A percentile compares a stretch with the other conserved stretches of the same genome.
phyloP scores from a whole-genome alignment of 208 protist species.

The Porcisia hertigi region DNA sequence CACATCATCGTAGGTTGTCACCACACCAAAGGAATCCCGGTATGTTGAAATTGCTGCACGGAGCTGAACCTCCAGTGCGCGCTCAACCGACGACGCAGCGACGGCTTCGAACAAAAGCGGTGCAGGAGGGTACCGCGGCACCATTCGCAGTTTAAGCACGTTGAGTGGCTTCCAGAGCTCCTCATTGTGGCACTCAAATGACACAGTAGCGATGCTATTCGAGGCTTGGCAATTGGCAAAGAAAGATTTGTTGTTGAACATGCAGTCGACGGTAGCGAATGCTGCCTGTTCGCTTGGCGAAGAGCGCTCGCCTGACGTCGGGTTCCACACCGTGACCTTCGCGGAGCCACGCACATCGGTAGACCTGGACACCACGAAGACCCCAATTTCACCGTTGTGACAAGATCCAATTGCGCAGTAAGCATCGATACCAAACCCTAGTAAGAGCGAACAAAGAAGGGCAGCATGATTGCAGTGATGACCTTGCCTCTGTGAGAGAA shows the following conservation, averaged over 20 bases:
- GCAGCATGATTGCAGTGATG: conserved; percentile 83
- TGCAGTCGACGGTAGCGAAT: conserved; percentile 73
- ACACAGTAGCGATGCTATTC: conserved; percentile 46
- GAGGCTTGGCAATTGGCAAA: conserved; percentile 89
- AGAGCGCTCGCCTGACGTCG: conserved; percentile 63
- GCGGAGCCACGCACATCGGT: conserved; percentile 28
- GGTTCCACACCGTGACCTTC: conserved; percentile 82
- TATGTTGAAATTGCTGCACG: conserved; percentile 48
- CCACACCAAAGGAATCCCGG: conserved; percentile 74
- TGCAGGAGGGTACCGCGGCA: conserved; percentile 72
- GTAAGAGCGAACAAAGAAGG: conserved; percentile 88
- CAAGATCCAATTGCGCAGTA: conserved; percentile 79
- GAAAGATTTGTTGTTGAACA: conserved; percentile 88
- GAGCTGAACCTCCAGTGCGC: conserved; percentile 56
- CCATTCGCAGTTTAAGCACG: conserved; percentile 86
- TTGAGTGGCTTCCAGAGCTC: conserved; percentile 91
- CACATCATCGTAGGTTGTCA: conserved; percentile 75
- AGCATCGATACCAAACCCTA: conserved; percentile 91
- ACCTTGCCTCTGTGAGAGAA: conserved; percentile 87
- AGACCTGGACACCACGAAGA: conserved; percentile 79
- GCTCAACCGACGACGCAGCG: conserved; percentile 43
- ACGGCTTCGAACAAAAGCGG: conserved; percentile 58
- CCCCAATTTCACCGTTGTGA: conserved; percentile 42
- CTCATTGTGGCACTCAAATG: conserved; percentile 91
- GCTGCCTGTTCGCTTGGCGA: conserved; percentile 41